Base-by-base conservation (phyloP, 345 rosid genomes). In the Nasturtium officinale region DNA sequence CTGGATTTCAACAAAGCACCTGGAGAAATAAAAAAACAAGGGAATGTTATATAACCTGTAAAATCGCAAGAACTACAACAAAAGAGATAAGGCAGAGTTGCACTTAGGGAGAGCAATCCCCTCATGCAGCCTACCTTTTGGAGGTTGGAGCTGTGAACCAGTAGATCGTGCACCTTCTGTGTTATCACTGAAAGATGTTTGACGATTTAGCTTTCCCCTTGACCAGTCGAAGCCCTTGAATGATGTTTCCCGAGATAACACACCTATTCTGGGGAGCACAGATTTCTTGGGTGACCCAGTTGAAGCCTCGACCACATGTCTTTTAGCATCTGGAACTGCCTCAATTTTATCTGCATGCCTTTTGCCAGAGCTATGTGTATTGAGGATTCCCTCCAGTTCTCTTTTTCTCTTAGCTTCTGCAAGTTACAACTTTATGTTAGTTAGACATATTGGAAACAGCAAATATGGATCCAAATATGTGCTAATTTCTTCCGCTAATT, bases 1-100 rank as follows among this genome's bases (percentile, higher is more conserved):
- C 80, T 85, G 73, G 98, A 89, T 84, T 89, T 96, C 62, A 82
- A 74, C 28, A 89, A 82, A 65, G 82, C 59, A 77, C 90, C 99
- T 96, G 82, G 42, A 82, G 21, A 75, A 69, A 65, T 26, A 77
- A 16, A 32, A 53, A 53, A 53, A 33, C 7, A 32, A 15, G 33
- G 62, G 57, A 53, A 51, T 56, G 38, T 9, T 74, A 13, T 45
- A 60, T 20, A 32, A 63, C 42, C 42, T 26, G 54, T 7, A 71
- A 63, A 35, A 57, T 45, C 45, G 47, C 37, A 51, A 70, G 10
- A 75, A 53, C 15, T 54, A 60, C 12, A 28, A 29, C 21, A 33
- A 29, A 11, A 37, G 26, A 35, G 32, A 57, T 11, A 38, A 59
- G 52, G 33, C 5, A 70, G 21, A 58, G 29, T 37, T 57, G 61